Percentiles rank a stretch among this genome's conserved stretches.
phyloP scores from a whole-genome alignment of 306 rosid genomes.

The Malus fusca region DNA sequence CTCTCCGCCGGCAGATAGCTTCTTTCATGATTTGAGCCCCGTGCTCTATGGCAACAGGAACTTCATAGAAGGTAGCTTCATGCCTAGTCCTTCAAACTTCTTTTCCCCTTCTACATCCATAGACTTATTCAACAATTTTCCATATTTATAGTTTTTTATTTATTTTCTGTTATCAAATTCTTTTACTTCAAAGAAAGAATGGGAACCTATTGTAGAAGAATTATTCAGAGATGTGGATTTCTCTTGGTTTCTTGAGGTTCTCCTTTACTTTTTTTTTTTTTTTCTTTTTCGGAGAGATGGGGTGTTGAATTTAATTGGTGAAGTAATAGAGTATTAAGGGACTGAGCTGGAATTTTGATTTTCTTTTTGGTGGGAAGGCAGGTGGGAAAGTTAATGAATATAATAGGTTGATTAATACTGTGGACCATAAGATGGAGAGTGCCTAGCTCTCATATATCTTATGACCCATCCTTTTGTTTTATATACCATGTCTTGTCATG shows the following conservation, averaged over 20 bases:
- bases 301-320: not conserved
- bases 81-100: constrained; percentile 63
- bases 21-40: constrained; percentile 72
- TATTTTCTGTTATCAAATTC: not conserved
- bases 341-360: constrained; percentile 10
- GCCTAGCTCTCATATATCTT: constrained; percentile 1
- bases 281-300: not conserved
- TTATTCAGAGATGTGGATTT: not conserved
- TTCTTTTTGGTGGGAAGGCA: constrained; percentile 16
- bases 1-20: constrained; percentile 45
- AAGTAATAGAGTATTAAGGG: not conserved
- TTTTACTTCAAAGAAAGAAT: not conserved
- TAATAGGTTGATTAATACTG: constrained; percentile 1
- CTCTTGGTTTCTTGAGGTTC: not conserved
- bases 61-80: constrained; percentile 49
- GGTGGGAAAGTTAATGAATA: constrained; percentile 33
- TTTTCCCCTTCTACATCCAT: constrained; percentile 46
- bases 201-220: not conserved
- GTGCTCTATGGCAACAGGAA: constrained; percentile 36
- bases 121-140: constrained; percentile 64
- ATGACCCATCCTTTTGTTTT: not conserved
- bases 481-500: constrained; percentile 22
- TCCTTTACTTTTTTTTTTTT: not conserved
- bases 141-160: constrained; percentile 10
- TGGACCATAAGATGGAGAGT: constrained; percentile 17